These are phyloP conservation scores for Areca catechu DNA, from an alignment of 176 grass and related monocot genomes.

Conservation along the genomic window DNA sequence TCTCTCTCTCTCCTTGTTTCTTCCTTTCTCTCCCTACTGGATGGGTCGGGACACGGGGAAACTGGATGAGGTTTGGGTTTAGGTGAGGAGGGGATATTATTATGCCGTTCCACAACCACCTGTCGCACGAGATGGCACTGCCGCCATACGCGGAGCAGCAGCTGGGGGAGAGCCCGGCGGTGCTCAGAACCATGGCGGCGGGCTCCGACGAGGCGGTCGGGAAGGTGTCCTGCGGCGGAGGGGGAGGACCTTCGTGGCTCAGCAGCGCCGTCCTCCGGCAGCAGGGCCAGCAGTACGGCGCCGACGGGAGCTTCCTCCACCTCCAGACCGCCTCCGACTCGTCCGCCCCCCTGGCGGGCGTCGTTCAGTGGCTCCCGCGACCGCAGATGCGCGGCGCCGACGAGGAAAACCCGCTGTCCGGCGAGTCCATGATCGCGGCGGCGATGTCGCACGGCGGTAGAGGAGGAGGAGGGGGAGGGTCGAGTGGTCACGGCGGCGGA, in stretches of 20 bases:
- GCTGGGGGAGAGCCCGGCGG: background rate
- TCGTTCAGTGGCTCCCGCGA: background rate
- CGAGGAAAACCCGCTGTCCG: background rate
- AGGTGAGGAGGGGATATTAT: no score
- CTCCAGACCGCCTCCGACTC: slow-evolving; percentile 6
- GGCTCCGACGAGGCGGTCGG: background rate
- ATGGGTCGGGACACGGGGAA: no score
- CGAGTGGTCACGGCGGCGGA: background rate
- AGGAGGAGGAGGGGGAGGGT: background rate
- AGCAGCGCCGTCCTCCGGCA: background rate
- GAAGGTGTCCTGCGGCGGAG: background rate
- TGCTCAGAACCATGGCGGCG: background rate
- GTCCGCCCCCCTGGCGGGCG: background rate
- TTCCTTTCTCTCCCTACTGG: no score
- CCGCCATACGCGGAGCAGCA: background rate
- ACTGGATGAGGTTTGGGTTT: no score
- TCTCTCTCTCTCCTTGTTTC: no score
- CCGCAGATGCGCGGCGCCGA: background rate
- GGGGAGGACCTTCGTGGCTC: background rate
- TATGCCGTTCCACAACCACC: slow-evolving; percentile 10
- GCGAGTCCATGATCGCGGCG: background rate
- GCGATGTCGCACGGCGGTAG: background rate
- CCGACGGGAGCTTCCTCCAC: slow-evolving; percentile 8
- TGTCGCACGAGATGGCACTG: background rate
- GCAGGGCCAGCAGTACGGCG: background rate